Evolutionary conservation across 2,329 filamentous ascomycete genomes (phyloP).

Genomic region (Mycosphaerella arachidis): DNA sequence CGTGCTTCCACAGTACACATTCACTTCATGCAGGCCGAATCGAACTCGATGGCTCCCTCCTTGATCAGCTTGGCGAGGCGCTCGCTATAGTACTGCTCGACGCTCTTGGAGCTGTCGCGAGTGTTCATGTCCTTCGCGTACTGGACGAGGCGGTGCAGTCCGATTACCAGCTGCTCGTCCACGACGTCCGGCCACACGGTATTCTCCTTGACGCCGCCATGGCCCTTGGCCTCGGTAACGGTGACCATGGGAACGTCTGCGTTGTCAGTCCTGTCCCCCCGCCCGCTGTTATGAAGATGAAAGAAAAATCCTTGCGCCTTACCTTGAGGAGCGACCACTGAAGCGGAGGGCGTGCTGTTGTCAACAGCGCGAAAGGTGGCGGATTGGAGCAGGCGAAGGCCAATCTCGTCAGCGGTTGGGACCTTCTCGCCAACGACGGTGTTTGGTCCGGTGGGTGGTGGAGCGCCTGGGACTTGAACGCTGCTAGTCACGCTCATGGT

Average conservation of each 20-base stretch:
- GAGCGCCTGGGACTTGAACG: conserved; percentile 7
- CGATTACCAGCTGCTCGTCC: conserved; percentile 27
- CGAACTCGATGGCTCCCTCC: conserved; percentile 25
- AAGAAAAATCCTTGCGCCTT: not conserved
- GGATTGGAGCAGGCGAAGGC: not conserved
- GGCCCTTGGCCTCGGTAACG: not conserved
- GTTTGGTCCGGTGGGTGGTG: conserved; percentile 12
- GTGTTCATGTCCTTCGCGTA: conserved; percentile 31
- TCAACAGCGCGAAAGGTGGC: not conserved
- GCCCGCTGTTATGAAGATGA: not conserved
- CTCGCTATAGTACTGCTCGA: conserved; percentile 29
- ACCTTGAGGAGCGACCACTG: not conserved
- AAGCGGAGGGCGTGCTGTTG: not conserved
- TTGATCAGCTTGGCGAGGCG: conserved; percentile 26
- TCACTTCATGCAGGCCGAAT: conserved; percentile 16
- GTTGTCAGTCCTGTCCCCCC: conserved; percentile 2
- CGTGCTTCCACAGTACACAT: not conserved
- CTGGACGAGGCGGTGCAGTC: conserved; percentile 29
- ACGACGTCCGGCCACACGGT: conserved; percentile 31
- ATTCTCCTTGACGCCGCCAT: conserved; percentile 22
- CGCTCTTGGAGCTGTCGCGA: conserved; percentile 21
- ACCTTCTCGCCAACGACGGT: conserved; percentile 11
- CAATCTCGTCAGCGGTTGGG: not conserved
- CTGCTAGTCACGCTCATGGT: conserved; percentile 1
- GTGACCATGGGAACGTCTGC: not conserved